Evolutionary conservation across 192 early-diverging fungal species (phyloP).

Genomic region (Nowakowskiella sp.): DNA sequence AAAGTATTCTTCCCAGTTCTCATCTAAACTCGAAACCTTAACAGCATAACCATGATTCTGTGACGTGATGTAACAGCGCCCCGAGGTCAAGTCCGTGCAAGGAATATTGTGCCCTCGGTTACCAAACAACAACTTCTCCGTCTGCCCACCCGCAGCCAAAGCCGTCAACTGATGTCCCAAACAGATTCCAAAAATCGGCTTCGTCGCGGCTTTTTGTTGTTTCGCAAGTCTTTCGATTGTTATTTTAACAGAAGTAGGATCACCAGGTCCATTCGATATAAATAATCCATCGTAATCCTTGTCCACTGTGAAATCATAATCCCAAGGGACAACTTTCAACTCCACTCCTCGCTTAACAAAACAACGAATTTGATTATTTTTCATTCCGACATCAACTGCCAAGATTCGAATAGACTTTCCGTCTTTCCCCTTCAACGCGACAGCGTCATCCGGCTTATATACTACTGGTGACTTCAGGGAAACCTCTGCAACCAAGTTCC

Average conservation of each 20-base stretch:
- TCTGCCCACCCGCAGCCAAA: constrained; percentile 84
- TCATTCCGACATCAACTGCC: constrained; percentile 97
- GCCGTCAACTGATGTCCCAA: constrained; percentile 96
- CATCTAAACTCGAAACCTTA: constrained; percentile 65
- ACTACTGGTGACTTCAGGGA: constrained; percentile 72
- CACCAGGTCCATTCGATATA: constrained; percentile 92
- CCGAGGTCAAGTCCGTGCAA: constrained; percentile 89
- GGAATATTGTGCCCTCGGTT: constrained; percentile 99
- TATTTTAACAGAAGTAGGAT: constrained; percentile 71
- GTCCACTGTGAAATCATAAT: constrained; percentile 83
- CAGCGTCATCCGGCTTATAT: constrained; percentile 59
- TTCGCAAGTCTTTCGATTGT: constrained; percentile 71
- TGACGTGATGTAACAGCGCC: constrained; percentile 96
- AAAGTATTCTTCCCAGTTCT: constrained; percentile 79
- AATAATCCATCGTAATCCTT: constrained; percentile 78
- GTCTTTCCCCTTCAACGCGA: constrained; percentile 28
- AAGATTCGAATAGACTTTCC: constrained; percentile 77
- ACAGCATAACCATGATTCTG: constrained; percentile 99
- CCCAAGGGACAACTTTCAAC: constrained; percentile 90
- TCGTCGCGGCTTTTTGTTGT: constrained; percentile 59
- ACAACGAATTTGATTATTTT: constrained; percentile 98
- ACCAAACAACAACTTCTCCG: constrained; percentile 96
- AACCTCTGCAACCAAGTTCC: constrained; percentile 92
- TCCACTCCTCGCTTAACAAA: constrained; percentile 93
- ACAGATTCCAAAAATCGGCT: constrained; percentile 98